phyloP scores from a whole-genome alignment of 345 rosid genomes.

The Murraya koenigii region DNA sequence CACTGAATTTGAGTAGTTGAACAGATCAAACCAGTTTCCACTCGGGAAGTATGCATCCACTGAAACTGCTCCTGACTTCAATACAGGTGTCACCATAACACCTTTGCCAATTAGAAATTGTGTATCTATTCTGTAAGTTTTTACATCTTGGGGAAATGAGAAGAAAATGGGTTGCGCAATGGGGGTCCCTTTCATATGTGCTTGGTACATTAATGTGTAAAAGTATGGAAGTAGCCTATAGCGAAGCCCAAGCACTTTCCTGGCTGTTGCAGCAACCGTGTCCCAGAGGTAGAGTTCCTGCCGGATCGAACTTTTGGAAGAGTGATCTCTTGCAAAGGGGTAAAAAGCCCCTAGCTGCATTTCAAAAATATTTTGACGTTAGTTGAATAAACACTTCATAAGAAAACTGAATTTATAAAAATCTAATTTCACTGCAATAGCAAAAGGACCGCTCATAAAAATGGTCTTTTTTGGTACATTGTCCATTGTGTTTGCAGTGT shows the following conservation, averaged over 20 bases:
- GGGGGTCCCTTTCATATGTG: conserved; percentile 15
- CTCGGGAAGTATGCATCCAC: not conserved
- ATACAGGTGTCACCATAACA: not conserved
- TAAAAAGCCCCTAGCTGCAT: conserved; percentile 2
- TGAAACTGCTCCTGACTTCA: not conserved
- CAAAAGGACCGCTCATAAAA: not conserved
- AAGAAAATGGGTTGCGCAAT: not conserved
- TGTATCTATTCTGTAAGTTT: not conserved
- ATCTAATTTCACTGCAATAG: not conserved
- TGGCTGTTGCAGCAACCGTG: not conserved
- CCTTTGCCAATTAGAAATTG: not conserved
- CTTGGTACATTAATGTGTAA: conserved; percentile 32
- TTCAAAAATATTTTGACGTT: not conserved
- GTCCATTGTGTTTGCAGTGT: not conserved
- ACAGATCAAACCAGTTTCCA: conserved; percentile 10
- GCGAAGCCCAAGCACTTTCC: conserved; percentile 5
- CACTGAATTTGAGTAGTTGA: not conserved
- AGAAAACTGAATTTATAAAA: not conserved
- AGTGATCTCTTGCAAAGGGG: conserved; percentile 6
- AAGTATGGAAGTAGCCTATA: not conserved
- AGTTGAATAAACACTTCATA: not conserved
- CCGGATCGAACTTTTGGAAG: not conserved
- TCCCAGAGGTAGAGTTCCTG: conserved; percentile 3
- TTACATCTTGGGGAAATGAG: not conserved
- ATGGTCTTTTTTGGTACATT: not conserved